Conservation (phyloP, 2,329 filamentous ascomycete genomes). For the Fusarium solani-melongenae region DNA sequence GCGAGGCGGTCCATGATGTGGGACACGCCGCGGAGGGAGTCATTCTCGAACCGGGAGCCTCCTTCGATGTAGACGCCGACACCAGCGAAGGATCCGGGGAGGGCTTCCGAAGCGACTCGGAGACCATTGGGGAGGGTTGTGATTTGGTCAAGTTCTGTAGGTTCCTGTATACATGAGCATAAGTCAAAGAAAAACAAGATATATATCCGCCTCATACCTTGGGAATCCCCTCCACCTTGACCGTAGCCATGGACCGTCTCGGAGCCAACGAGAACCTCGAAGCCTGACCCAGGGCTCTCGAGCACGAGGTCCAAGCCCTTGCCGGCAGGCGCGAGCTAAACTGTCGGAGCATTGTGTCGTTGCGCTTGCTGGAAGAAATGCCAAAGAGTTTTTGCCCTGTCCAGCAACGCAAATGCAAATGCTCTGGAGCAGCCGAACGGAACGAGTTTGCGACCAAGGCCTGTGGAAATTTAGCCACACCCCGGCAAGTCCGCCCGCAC, state of each 20-base stretch:
- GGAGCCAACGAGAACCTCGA: conserved; percentile 34
- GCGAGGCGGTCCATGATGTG: conserved; percentile 96
- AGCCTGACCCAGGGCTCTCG: conserved; percentile 38
- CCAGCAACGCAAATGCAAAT: conserved; percentile 28
- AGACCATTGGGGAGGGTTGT: conserved; percentile 92
- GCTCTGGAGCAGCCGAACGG: conserved; percentile 8
- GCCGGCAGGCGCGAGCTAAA: conserved; percentile 48
- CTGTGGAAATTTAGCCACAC: conserved; percentile 40
- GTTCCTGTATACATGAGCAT: conserved; percentile 64
- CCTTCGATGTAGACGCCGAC: conserved; percentile 97
- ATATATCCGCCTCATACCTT: conserved; percentile 40
- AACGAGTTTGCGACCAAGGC: conserved; percentile 39
- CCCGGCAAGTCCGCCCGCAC: conserved; percentile 36
- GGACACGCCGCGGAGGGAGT: conserved; percentile 85
- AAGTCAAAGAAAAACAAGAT: neutral
- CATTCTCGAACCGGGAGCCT: conserved; percentile 92
- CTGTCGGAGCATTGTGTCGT: conserved; percentile 50
- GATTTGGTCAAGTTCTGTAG: conserved; percentile 86
- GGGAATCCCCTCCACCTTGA: conserved; percentile 50
- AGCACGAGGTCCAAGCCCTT: conserved; percentile 39
- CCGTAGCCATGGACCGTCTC: conserved; percentile 47
- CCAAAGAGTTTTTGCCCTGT: conserved; percentile 2
- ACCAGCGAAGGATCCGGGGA: conserved; percentile 93
- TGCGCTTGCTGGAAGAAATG: conserved; percentile 15
- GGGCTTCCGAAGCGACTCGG: conserved; percentile 91